Conservation (phyloP, 331 rosid species). For the Quercus phellos region DNA sequence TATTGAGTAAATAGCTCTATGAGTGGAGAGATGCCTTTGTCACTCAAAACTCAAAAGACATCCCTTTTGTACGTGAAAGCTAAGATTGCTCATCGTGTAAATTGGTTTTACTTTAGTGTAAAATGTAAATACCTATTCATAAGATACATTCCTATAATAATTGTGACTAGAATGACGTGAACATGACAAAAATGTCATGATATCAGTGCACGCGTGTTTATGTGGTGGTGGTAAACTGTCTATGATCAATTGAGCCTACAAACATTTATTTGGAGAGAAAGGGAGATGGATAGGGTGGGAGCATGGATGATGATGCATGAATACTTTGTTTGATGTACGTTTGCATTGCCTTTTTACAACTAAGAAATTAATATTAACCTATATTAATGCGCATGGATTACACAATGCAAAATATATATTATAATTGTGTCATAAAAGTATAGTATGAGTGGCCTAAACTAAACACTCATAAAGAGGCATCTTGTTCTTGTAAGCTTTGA, state of each 20-base stretch:
- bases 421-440: too few species aligned
- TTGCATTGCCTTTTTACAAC: too few species aligned
- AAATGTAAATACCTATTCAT: background rate
- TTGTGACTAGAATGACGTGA: background rate
- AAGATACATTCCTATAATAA: background rate
- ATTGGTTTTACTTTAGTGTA: background rate
- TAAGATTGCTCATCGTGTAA: background rate
- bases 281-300: background rate
- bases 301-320: background rate
- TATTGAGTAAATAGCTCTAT: background rate
- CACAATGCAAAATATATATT: too few species aligned
- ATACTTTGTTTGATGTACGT: background rate
- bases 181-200: background rate
- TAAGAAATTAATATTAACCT: too few species aligned
- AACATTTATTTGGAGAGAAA: background rate
- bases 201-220: background rate
- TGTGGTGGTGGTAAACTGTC: background rate
- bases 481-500: too few species aligned
- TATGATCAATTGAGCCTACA: background rate
- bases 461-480: too few species aligned
- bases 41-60: background rate
- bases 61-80: background rate
- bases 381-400: too few species aligned
- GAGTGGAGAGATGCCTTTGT: conserved; percentile 18
- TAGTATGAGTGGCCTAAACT: too few species aligned